phyloP scores from a whole-genome alignment of 176 grass and related monocot genomes.

The Oryza punctata region DNA sequence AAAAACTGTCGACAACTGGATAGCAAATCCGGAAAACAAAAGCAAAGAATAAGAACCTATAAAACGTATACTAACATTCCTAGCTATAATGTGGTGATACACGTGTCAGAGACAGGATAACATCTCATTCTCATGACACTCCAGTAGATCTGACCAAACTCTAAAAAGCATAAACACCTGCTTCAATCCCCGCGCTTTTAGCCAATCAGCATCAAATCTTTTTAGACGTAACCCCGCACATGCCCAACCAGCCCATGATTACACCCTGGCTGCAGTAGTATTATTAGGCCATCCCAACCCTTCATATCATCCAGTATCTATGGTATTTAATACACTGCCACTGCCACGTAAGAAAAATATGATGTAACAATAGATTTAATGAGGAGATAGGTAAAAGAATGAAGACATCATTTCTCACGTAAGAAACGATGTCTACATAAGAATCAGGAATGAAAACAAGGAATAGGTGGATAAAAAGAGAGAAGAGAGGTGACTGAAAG shows the following conservation, averaged over 20 bases:
- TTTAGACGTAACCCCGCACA: constrained; percentile 39
- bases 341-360: no score
- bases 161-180: constrained; percentile 36
- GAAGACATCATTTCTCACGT: no score
- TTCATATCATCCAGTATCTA: no score
- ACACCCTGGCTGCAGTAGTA: constrained; percentile 15
- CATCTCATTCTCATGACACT: constrained; percentile 4
- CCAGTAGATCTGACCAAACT: constrained; percentile 40
- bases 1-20: no score
- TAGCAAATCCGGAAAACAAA: neutral
- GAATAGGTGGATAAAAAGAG: no score
- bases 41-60: neutral
- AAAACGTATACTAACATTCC: neutral
- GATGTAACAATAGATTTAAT: no score
- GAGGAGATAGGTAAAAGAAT: no score
- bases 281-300: no score
- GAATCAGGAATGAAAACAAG: no score
- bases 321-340: no score
- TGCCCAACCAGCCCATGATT: constrained; percentile 37
- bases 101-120: constrained; percentile 29
- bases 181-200: constrained; percentile 15
- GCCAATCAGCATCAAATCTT: constrained; percentile 51
- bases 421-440: no score
- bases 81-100: neutral
- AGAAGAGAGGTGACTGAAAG: no score